Evolutionary conservation across 2,329 filamentous ascomycete species (phyloP), one percentile per base, ranked within the genome.

Genomic region (Magnaporthales sp.): DNA sequence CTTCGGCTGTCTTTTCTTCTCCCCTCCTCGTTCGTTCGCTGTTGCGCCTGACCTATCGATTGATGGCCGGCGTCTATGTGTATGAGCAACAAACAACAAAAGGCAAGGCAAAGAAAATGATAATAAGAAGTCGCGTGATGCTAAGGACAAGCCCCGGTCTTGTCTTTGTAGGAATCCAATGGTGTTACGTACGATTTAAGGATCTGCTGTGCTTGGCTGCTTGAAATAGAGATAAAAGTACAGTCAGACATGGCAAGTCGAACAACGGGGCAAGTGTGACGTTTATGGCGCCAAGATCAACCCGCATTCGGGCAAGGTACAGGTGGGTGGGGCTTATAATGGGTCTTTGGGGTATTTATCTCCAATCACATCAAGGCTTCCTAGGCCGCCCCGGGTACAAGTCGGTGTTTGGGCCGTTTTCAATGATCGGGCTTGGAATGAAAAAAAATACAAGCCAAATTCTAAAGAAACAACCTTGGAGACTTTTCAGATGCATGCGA

Each of bases 191-290:
- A 51, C 38, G 38, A 51, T n/a, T 51, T 19, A 19, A n/a, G n/a
- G 38, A 51, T 51, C 38, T 51, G 38, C 19, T 51, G 38, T 19
- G 19, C 38, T 51, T 51, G 38, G 38, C 38, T 51, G 38, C 38
- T 51, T 51, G 38, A 19, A 51, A 51, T 30, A 26, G 30, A 62
- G 60, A 30, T 30, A n/a, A 15, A 13, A 22, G 26, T 30, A 30
- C 22, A 62, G 26, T 30, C 38, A 51, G 60, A 31, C 60, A n/a
- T 10, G 60, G 29, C 15, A 62, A 13, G 62, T 19, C 38, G 26
- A n/a, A 24, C 26, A 38, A 63, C 29, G n/a, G 62, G 30, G 38
- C 62, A 63, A 11, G 62, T 63, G 62, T 63, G 62, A 63, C 62
- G 62, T 63, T 63, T 61, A 63, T 61, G 56, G 56, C 56, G 24